Base-by-base conservation (phyloP, 805 yeast species). In the Lachancea nothofagi region DNA sequence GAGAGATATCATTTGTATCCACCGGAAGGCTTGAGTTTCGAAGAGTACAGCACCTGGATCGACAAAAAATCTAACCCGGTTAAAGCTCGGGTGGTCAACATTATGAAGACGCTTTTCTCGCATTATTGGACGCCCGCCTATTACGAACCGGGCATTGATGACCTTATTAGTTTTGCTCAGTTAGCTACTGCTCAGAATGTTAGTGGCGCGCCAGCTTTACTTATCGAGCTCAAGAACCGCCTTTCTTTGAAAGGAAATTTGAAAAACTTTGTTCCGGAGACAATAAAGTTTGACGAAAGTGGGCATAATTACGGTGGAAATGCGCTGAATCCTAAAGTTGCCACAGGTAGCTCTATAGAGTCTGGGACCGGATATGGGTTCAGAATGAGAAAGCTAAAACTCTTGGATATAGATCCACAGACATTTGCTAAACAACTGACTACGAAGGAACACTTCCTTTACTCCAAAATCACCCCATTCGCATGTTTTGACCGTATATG, bases 361-460 rank as follows among this genome's bases (percentile, higher is more conserved):
- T 23, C 23, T 17, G 33, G 36, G 13, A 29, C 45, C n/a, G 36
- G 40, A 24, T 33, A 44, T 29, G 29, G 25, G 9, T 45, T 54
- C 30, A 57, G 55, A 32, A 33, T 61, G 21, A 62, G 70, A 33
- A 67, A 66, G 51, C 47, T 71, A 44, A 80, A 74, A 48, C 61
- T 82, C 22, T 59, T 75, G 43, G 93, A 84, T 38, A 74, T 86
- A 38, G 89, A 83, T 48, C 75, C 85, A 23, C 64, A 73, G 36
- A 90, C 80, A 44, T 70, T 89, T 48, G 96, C 97, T 0, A 69
- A 88, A 37, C 97, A 90, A 60, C 63, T 90, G 40, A 84, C 96
- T 0, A 59, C 86, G n/a, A 69, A 79, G 40, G 96, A 87, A 57
- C 84, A 78, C 54, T 73, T 71, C 31, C 62, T 78, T 23, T 89